Conservation (phyloP, 2,329 filamentous ascomycete species). For the Penicillium janthinellum region DNA sequence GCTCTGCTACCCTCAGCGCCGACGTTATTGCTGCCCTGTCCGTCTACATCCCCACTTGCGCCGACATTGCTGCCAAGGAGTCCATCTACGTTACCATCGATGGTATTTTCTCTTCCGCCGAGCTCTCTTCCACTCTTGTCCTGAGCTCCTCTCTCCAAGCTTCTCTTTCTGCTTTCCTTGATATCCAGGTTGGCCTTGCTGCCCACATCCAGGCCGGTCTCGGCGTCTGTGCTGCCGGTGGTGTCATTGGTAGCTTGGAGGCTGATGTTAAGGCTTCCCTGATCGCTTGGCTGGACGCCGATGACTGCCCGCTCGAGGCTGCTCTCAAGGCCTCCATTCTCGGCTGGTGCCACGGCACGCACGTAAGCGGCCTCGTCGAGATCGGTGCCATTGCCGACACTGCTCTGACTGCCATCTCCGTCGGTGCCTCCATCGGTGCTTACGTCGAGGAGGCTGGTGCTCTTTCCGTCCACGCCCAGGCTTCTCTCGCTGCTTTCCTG, state of each 20-base stretch:
- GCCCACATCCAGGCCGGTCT: slow-evolving; percentile 37
- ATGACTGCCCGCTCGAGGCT: slow-evolving; percentile 31
- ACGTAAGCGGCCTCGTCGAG: slow-evolving; percentile 31
- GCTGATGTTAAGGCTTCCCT: slow-evolving; percentile 37
- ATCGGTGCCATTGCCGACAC: slow-evolving; percentile 30
- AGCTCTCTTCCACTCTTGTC: slow-evolving; percentile 33
- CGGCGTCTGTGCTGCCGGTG: slow-evolving; percentile 37
- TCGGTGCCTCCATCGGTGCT: slow-evolving; percentile 36
- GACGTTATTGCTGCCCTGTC: slow-evolving; percentile 35
- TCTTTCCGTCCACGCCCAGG: slow-evolving; percentile 32
- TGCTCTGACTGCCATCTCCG: slow-evolving; percentile 35
- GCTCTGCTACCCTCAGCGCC: slow-evolving; percentile 26
- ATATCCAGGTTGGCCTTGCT: slow-evolving; percentile 27
- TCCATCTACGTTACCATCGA: slow-evolving; percentile 40
- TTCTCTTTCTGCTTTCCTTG: slow-evolving; percentile 34
- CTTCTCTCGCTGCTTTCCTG: slow-evolving; percentile 38
- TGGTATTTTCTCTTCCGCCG: slow-evolving; percentile 36
- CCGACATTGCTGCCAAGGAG: slow-evolving; percentile 39
- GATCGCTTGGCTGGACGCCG: slow-evolving; percentile 32
- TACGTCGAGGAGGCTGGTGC: slow-evolving; percentile 34
- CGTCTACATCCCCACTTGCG: slow-evolving; percentile 37
- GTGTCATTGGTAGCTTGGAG: slow-evolving; percentile 32
- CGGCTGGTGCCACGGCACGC: slow-evolving; percentile 37
- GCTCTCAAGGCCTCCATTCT: slow-evolving; percentile 34
- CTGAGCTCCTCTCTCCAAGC: slow-evolving; percentile 34